Evolutionary conservation across 116 monocot genomes (phyloP).

Genomic region (Iris pallida): DNA sequence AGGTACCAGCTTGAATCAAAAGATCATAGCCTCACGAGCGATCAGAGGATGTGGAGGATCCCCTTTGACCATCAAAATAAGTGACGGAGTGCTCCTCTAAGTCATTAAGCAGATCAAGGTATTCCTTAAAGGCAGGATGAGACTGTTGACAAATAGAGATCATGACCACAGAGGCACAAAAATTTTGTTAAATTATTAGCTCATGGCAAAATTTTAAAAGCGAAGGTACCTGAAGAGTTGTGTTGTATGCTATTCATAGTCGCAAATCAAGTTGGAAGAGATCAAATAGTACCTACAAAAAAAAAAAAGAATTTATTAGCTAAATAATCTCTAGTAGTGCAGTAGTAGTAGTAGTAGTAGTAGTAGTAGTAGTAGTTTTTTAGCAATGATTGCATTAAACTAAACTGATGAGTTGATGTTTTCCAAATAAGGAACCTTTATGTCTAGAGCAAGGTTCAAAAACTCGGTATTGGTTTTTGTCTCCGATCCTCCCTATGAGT

Average conservation of each 20-base stretch:
- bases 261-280: slow-evolving; percentile 87
- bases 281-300: slow-evolving; percentile 81
- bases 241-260: slow-evolving; percentile 87
- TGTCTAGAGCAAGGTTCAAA: too few species aligned
- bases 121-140: slow-evolving; percentile 74
- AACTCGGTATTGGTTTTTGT: too few species aligned
- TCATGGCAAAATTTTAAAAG: not conserved
- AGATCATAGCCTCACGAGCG: not conserved
- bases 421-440: too few species aligned
- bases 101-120: slow-evolving; percentile 69
- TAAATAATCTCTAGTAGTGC: too few species aligned
- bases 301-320: not conserved
- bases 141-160: slow-evolving; percentile 47
- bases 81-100: slow-evolving; percentile 68
- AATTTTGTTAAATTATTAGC: not conserved
- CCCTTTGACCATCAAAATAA: slow-evolving; percentile 24
- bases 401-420: too few species aligned
- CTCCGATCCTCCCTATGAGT: too few species aligned
- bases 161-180: not conserved
- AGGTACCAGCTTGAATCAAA: not conserved
- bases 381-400: too few species aligned
- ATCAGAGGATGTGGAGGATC: not conserved
- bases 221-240: slow-evolving; percentile 65
- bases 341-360: too few species aligned
- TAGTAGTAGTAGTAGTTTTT: too few species aligned